Percentiles rank a stretch among this genome's conserved stretches.
Evolutionary conservation across 108 stramenopile genomes (phyloP).

Genomic region (Craspedostauros australis): DNA sequence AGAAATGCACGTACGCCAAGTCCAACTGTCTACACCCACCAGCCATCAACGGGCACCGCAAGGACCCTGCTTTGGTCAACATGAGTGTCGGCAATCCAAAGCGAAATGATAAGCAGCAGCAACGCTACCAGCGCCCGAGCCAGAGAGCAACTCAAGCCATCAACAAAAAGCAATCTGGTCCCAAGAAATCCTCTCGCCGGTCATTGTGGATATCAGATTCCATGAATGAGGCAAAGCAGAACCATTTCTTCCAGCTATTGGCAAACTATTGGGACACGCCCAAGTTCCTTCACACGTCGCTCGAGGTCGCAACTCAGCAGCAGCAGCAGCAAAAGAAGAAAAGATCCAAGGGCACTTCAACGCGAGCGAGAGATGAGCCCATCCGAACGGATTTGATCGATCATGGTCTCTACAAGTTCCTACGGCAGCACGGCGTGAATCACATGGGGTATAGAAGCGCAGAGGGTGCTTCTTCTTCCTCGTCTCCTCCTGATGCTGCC

Average conservation of each 20-base stretch:
- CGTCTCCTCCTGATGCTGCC: no score
- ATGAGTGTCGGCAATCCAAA: not conserved
- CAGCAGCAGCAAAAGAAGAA: slow-evolving; percentile 4
- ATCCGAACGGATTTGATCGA: no score
- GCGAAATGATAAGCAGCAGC: not conserved
- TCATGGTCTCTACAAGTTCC: slow-evolving; percentile 3
- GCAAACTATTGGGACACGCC: slow-evolving; percentile 9
- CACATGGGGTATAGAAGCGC: slow-evolving; percentile 23
- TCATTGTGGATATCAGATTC: slow-evolving; percentile 8
- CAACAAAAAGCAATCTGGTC: no score
- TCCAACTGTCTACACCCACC: slow-evolving; percentile 70
- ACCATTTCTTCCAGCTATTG: slow-evolving; percentile 15
- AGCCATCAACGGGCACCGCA: slow-evolving; percentile 45
- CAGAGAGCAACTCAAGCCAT: no score
- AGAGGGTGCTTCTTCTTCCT: no score
- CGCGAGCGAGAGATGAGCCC: no score
- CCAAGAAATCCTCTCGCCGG: not conserved
- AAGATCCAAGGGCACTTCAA: not conserved
- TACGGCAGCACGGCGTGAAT: not conserved
- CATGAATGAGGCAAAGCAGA: slow-evolving; percentile 14
- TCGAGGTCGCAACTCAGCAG: not conserved
- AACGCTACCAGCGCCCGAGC: no score
- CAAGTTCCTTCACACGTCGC: not conserved
- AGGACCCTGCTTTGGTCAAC: not conserved
- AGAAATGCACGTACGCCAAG: slow-evolving; percentile 47